Percentiles rank a stretch among this genome's conserved stretches.
phyloP scores from a whole-genome alignment of 352 stramenopile species.

The Phytophthora citrophthora region DNA sequence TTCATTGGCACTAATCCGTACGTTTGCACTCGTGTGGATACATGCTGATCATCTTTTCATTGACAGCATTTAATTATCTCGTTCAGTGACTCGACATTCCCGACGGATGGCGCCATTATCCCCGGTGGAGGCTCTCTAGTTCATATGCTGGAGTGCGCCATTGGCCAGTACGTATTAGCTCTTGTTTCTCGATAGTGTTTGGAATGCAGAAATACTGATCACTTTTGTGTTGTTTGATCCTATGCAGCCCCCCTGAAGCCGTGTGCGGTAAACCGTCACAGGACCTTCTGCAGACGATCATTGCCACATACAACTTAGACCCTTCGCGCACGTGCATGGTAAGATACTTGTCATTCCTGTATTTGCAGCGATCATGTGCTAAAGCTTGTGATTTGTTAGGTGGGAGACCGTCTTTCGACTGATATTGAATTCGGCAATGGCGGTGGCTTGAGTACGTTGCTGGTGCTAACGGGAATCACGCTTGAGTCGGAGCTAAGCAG shows the following conservation, averaged over 20 bases:
- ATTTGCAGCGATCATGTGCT: background rate
- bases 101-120: constrained; percentile 73
- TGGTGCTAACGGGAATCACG: constrained; percentile 81
- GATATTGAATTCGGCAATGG: constrained; percentile 86
- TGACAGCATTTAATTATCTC: background rate
- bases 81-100: constrained; percentile 79
- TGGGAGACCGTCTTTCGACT: constrained; percentile 83
- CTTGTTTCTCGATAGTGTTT: background rate
- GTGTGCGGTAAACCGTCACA: constrained; percentile 86
- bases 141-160: constrained; percentile 67
- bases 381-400: constrained; percentile 35
- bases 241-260: constrained; percentile 63
- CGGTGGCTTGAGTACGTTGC: constrained; percentile 72
- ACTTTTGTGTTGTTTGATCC: constrained; percentile 1
- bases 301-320: constrained; percentile 74
- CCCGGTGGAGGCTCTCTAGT: constrained; percentile 75
- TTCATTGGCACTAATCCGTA: constrained; percentile 89
- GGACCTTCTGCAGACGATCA: constrained; percentile 80
- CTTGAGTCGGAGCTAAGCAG: constrained; percentile 55
- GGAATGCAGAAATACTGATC: background rate
- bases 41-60: background rate
- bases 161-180: constrained; percentile 58
- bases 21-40: constrained; percentile 16
- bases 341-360: constrained; percentile 1
- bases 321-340: constrained; percentile 85